Conservation (phyloP, 2,329 filamentous ascomycete genomes). For the Aspergillus sp. region DNA sequence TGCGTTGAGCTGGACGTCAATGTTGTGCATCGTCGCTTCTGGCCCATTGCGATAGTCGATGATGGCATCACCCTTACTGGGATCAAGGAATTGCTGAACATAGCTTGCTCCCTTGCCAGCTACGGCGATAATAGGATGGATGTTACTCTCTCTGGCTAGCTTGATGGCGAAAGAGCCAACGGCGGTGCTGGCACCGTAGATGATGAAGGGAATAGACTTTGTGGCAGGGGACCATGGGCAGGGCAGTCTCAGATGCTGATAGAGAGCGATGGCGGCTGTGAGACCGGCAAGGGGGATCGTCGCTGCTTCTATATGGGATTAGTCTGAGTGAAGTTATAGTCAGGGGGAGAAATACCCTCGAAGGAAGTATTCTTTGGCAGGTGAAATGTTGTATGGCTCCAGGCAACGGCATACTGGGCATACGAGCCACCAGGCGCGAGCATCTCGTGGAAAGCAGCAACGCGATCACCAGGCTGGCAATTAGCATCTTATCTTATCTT, state of each 20-base stretch:
- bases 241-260: slow-evolving; percentile 41
- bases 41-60: slow-evolving; percentile 56
- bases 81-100: slow-evolving; percentile 48
- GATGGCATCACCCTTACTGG: slow-evolving; percentile 49
- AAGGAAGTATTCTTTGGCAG: slow-evolving; percentile 46
- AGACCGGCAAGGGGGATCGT: slow-evolving; percentile 51
- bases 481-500: not conserved
- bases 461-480: slow-evolving; percentile 43
- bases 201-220: slow-evolving; percentile 31
- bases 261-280: slow-evolving; percentile 49
- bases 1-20: slow-evolving; percentile 19
- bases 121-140: slow-evolving; percentile 56
- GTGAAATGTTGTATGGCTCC: slow-evolving; percentile 49
- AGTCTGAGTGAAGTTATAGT: not conserved
- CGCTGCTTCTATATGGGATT: slow-evolving; percentile 38
- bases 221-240: slow-evolving; percentile 40
- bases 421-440: slow-evolving; percentile 43
- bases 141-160: slow-evolving; percentile 47
- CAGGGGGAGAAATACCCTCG: slow-evolving; percentile 35
- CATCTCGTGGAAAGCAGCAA: slow-evolving; percentile 44
- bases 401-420: slow-evolving; percentile 51
- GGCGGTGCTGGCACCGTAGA: slow-evolving; percentile 45
- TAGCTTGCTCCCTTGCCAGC: slow-evolving; percentile 48
- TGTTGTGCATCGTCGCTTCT: slow-evolving; percentile 46
- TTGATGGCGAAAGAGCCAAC: slow-evolving; percentile 55